Percentiles rank a stretch among this genome's conserved stretches.
Conservation (phyloP, 2,329 filamentous ascomycete genomes). For the Botrytis cinerea region DNA sequence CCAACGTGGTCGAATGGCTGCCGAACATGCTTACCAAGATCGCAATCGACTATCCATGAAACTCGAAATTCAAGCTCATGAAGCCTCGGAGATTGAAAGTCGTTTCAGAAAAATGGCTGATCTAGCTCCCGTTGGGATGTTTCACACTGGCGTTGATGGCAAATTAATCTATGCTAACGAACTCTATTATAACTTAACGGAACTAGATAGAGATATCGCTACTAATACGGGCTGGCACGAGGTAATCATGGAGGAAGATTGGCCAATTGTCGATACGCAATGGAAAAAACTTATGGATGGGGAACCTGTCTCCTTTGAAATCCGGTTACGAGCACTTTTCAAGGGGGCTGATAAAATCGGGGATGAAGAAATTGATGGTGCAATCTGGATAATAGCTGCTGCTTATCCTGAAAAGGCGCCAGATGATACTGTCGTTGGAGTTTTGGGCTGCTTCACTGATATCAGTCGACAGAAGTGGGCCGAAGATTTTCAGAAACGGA, state of each 20-base stretch:
- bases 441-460: slow-evolving; percentile 81
- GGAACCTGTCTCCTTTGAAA: slow-evolving; percentile 31
- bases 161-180: slow-evolving; percentile 72
- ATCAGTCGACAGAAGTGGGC: slow-evolving; percentile 86
- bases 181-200: slow-evolving; percentile 52
- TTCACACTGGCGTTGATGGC: slow-evolving; percentile 65
- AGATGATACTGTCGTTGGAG: slow-evolving; percentile 64
- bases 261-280: slow-evolving; percentile 29
- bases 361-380: slow-evolving; percentile 57
- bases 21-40: slow-evolving; percentile 72
- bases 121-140: slow-evolving; percentile 73
- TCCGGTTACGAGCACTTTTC: slow-evolving; percentile 45
- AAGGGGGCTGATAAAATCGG: slow-evolving; percentile 53
- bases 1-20: slow-evolving; percentile 69
- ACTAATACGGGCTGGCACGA: neutral
- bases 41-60: slow-evolving; percentile 71
- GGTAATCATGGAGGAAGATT: neutral
- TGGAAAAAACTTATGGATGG: slow-evolving; percentile 34
- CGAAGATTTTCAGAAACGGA: slow-evolving; percentile 44
- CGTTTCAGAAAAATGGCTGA: slow-evolving; percentile 72
- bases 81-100: slow-evolving; percentile 54
- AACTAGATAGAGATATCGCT: neutral
- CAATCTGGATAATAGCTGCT: slow-evolving; percentile 77
- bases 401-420: slow-evolving; percentile 71
- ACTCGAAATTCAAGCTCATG: slow-evolving; percentile 57